Conservation (phyloP, 2,329 filamentous ascomycete genomes). For the Davidsoniella australis region DNA sequence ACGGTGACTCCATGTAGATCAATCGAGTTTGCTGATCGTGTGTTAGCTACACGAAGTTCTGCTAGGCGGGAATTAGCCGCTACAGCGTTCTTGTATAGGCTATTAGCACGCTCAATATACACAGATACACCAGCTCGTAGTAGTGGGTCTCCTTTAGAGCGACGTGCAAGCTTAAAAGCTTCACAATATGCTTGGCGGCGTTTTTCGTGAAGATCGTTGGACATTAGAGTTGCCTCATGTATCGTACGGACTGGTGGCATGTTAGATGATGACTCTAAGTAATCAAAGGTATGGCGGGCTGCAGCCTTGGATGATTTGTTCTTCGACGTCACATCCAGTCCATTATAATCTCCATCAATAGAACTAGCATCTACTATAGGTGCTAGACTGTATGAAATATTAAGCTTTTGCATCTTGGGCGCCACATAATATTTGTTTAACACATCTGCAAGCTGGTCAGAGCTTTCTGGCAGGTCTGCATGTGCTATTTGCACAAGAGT, state of each 20-base stretch:
- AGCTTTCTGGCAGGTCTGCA: conserved; percentile 18
- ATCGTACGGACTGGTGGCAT: neutral
- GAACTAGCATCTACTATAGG: conserved; percentile 18
- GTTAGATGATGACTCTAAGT: neutral
- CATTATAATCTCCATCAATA: neutral
- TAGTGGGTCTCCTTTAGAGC: conserved; percentile 49
- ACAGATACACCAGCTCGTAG: conserved; percentile 61
- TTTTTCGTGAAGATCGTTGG: conserved; percentile 1
- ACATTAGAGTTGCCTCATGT: neutral
- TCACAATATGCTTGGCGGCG: conserved; percentile 17
- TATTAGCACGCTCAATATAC: conserved; percentile 52
- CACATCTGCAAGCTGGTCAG: conserved; percentile 25
- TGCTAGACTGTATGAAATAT: conserved; percentile 23
- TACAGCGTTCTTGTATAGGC: conserved; percentile 32
- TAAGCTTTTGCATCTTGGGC: conserved; percentile 20
- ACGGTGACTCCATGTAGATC: conserved; percentile 79
- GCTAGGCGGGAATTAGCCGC: conserved; percentile 29
- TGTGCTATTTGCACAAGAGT: conserved; percentile 26
- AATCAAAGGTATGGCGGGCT: neutral
- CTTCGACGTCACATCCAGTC: neutral
- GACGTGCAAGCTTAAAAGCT: conserved; percentile 26
- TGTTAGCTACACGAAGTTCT: conserved; percentile 52
- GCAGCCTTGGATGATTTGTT: neutral
- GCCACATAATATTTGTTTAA: conserved; percentile 27
- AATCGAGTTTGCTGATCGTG: conserved; percentile 28